These are phyloP conservation scores for Trichomonas gallinae DNA, from an alignment of 208 protist genomes.

Conservation along the genomic window DNA sequence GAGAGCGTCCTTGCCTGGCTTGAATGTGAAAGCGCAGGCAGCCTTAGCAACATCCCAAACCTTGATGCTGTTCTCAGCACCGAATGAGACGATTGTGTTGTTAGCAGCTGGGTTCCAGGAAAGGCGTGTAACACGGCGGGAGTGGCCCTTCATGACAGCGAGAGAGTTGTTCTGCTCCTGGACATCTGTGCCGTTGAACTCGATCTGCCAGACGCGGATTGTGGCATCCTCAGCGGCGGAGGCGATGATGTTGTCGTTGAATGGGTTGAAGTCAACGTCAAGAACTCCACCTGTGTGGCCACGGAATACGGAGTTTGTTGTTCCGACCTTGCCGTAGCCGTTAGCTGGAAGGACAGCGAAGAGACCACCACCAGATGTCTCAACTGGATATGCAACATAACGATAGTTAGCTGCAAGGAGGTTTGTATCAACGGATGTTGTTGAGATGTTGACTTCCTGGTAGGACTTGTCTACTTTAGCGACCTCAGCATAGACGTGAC, in stretches of 20 bases:
- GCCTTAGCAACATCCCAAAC: not conserved
- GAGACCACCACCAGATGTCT: not conserved
- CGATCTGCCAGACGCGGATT: conserved; percentile 10
- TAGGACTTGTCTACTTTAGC: not conserved
- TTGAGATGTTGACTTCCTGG: not conserved
- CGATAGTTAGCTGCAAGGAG: not conserved
- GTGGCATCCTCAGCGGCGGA: conserved; percentile 3
- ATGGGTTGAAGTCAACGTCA: conserved; percentile 13
- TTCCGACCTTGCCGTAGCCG: not conserved
- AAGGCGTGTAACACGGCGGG: not conserved
- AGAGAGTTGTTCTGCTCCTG: not conserved
- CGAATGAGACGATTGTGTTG: not conserved
- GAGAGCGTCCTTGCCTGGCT: not conserved
- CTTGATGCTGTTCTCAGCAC: not conserved
- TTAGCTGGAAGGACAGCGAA: not conserved
- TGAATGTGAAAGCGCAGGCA: not conserved
- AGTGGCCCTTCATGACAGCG: not conserved
- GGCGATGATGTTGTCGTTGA: not conserved
- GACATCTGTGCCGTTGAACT: not conserved
- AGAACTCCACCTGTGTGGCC: not conserved
- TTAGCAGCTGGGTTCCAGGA: not conserved
- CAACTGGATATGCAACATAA: not conserved
- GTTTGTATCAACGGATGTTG: not conserved
- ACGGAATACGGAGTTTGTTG: not conserved
- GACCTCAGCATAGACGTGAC: conserved; percentile 9